Evolutionary conservation across 2,329 filamentous ascomycete genomes (phyloP).

Genomic region (Trichocomaceae sp.): DNA sequence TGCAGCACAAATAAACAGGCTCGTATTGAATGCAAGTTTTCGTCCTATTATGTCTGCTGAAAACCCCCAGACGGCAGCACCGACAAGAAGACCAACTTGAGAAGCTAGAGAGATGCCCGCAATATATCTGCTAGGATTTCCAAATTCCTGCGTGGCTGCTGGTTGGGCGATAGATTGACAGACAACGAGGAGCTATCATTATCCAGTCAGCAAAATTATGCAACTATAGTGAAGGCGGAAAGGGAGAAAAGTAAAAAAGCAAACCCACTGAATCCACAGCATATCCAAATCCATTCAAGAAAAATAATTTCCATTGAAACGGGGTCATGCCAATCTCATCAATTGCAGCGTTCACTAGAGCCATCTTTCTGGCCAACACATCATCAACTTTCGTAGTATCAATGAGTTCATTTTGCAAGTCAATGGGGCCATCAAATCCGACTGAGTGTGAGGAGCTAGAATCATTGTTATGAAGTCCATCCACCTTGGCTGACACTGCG

Average conservation of each 20-base stretch:
- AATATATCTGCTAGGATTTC: background rate
- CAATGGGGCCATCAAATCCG: background rate
- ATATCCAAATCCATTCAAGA: constrained; percentile 56
- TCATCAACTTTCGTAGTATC: constrained; percentile 26
- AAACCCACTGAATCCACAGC: constrained; percentile 7
- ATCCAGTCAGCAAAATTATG: background rate
- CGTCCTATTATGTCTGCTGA: constrained; percentile 7
- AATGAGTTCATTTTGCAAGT: constrained; percentile 3
- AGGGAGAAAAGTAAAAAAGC: too few species aligned
- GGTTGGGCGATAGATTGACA: constrained; percentile 9
- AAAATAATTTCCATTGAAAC: constrained; percentile 56
- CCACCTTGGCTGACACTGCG: background rate
- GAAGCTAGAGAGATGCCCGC: background rate
- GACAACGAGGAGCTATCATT: constrained; percentile 1
- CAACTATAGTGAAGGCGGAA: too few species aligned
- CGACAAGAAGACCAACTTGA: constrained; percentile 3
- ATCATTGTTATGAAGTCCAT: background rate
- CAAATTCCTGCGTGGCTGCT: constrained; percentile 2
- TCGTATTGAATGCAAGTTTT: constrained; percentile 6
- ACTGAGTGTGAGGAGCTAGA: background rate
- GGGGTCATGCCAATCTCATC: constrained; percentile 57
- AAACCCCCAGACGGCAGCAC: constrained; percentile 8
- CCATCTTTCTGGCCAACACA: constrained; percentile 37
- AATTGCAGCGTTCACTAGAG: constrained; percentile 33
- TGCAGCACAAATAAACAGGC: constrained; percentile 5